Conservation (phyloP, 176 grass and related monocot genomes). For the Elymus sibiricus region DNA sequence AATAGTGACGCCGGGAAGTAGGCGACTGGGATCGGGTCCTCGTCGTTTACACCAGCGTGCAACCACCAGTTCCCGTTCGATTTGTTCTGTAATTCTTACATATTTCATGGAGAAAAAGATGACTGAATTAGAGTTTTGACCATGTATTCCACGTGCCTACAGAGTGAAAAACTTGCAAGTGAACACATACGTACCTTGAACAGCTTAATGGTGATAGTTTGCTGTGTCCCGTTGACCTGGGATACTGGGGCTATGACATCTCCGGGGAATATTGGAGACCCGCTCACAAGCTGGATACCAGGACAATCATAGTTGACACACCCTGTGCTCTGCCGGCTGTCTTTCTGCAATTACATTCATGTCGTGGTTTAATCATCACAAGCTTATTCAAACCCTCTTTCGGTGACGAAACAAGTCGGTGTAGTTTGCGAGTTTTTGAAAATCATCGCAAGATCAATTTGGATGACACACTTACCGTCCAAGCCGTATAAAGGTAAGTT, state of each 20-base stretch:
- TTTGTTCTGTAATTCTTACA: not conserved
- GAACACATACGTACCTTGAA: not conserved
- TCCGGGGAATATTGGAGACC: not conserved
- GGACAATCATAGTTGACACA: not conserved
- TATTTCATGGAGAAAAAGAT: not conserved
- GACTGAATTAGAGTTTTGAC: not conserved
- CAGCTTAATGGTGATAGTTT: not conserved
- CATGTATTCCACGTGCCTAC: not conserved
- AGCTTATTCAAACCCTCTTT: too few relatives aligned
- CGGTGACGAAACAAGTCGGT: too few relatives aligned
- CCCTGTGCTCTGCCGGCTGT: not conserved
- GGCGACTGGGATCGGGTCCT: not conserved
- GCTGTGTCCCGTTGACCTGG: not conserved
- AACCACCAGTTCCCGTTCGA: not conserved
- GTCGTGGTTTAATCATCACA: not conserved
- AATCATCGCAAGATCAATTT: not conserved
- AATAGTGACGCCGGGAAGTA: conserved; percentile 1
- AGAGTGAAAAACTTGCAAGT: not conserved
- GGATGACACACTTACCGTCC: not conserved
- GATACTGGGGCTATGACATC: not conserved
- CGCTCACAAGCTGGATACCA: not conserved
- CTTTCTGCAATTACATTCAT: not conserved
- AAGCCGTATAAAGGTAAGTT: not conserved
- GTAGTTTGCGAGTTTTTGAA: too few relatives aligned
- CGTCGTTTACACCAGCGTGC: not conserved